phyloP scores from a whole-genome alignment of 139 green algal species.

The Chlamydomonas schloesseri region DNA sequence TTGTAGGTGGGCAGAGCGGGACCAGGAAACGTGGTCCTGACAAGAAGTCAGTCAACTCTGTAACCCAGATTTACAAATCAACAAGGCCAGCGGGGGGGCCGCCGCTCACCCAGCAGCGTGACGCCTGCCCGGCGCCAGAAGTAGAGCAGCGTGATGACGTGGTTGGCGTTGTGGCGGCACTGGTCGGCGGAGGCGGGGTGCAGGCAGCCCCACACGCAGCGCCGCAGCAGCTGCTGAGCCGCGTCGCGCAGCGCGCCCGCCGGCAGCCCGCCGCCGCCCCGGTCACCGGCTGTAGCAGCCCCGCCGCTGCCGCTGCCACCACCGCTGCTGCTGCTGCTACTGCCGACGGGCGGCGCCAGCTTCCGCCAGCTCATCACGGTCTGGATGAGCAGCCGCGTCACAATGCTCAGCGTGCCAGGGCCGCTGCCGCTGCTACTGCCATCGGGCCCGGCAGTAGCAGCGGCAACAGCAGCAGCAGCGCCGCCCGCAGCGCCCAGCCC shows the following conservation, averaged over 20 bases:
- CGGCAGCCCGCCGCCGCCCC: no score
- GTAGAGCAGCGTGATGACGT: constrained; percentile 14
- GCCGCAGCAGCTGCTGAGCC: constrained; percentile 1
- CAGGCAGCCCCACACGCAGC: neutral
- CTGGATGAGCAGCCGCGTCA: constrained; percentile 4
- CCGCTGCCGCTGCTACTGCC: neutral
- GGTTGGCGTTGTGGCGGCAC: constrained; percentile 19
- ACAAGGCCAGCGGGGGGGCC: no score
- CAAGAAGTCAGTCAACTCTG: no score
- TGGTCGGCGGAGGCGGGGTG: neutral
- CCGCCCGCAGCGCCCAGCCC: no score
- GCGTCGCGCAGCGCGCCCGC: neutral
- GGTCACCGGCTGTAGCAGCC: neutral
- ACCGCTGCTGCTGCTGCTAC: neutral
- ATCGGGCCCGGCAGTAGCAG: neutral
- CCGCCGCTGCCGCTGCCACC: neutral
- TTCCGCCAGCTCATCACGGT: constrained; percentile 8
- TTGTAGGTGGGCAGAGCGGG: no score
- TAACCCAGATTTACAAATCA: no score
- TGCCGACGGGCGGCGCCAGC: neutral
- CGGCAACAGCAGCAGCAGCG: neutral
- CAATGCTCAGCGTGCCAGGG: neutral
- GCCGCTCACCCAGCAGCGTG: constrained; percentile 6
- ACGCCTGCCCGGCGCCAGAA: constrained; percentile 3
- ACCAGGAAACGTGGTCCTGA: no score